Base-by-base conservation (phyloP, 2,329 filamentous ascomycete species). In the Esteya vermicola region DNA sequence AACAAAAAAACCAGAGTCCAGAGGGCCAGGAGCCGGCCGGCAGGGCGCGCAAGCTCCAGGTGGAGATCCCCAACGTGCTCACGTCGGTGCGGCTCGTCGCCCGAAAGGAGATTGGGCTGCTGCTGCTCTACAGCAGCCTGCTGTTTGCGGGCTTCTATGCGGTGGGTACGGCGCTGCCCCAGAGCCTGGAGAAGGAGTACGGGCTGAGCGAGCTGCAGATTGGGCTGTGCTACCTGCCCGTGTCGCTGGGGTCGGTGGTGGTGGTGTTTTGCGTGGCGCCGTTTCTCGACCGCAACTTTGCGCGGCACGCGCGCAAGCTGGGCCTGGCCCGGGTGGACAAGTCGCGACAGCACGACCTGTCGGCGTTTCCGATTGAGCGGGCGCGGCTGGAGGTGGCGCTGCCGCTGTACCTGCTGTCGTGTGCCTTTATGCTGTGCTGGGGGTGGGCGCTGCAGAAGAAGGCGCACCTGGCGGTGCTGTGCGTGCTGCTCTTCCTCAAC, bases 61-160 rank as follows among this genome's bases (percentile, higher is more conserved):
- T 50, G 19, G 26, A 47, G 36, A 28, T 48, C 3, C 45, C 50
- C 45, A 88, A 96, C 59, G 93, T 95, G 57, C 65, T 95, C 45
- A 77, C 76, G 50, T 89, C 85, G 0, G 81, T 93, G 13, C 74
- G 78, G 1, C 86, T 91, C 1, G 72, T 85, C 43, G 67, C 76
- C 48, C 93, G 91, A 64, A 84, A 88, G 52, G 84, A 95, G 58
- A 72, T 96, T 35, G 62, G 58, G 3, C 47, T 69, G 9, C 53
- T 74, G 1, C 59, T 72, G 9, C 50, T 59, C 18, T 61, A 59
- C 35, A 61, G 58, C 38, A 59, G 58, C 35, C 50, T 71, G 4
- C 56, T 67, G 4, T 70, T 69, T 43, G 61, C 65, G 0, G 66
- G 65, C 6, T 70, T 70, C 50, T 70, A 69, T 48, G 63, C 61